A percentile compares a stretch with the other conserved stretches of the same genome.
phyloP scores from a whole-genome alignment of 768 basidiomycete species.

The Rubroboletus satanas region DNA sequence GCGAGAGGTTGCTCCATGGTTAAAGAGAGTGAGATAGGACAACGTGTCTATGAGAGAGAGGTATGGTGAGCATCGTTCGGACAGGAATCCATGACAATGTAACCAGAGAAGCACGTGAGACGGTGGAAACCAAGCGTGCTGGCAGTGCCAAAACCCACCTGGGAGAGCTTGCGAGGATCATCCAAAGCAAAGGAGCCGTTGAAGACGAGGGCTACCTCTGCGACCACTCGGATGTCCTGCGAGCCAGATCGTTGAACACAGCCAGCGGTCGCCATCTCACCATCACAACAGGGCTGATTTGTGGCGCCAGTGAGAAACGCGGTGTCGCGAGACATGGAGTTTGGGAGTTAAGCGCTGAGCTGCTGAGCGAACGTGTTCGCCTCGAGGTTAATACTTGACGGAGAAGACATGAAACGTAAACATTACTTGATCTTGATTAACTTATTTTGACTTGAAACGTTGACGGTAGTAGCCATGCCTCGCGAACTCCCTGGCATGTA shows the following conservation, averaged over 20 bases:
- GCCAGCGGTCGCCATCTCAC: too few relatives aligned
- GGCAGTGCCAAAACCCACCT: background rate
- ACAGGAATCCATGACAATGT: background rate
- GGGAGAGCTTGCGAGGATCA: background rate
- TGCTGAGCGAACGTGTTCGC: background rate
- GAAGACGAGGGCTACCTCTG: background rate
- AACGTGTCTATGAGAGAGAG: background rate
- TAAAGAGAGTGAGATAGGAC: background rate
- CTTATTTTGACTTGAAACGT: background rate
- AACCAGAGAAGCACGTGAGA: background rate
- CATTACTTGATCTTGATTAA: background rate
- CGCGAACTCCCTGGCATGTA: slow-evolving; percentile 53
- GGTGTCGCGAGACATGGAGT: background rate
- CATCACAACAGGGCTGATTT: background rate
- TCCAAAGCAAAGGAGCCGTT: too few relatives aligned
- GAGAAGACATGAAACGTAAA: background rate
- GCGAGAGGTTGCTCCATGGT: background rate
- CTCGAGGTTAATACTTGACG: background rate
- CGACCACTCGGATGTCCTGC: background rate
- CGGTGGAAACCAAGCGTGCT: background rate
- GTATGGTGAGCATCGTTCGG: background rate
- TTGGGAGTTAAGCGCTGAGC: background rate
- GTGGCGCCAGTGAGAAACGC: background rate
- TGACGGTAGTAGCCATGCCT: slow-evolving; percentile 35
- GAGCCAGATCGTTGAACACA: background rate